Percentiles rank a stretch among this genome's conserved stretches.
phyloP scores from a whole-genome alignment of 805 yeast species.

The Citeromyces matritensis region DNA sequence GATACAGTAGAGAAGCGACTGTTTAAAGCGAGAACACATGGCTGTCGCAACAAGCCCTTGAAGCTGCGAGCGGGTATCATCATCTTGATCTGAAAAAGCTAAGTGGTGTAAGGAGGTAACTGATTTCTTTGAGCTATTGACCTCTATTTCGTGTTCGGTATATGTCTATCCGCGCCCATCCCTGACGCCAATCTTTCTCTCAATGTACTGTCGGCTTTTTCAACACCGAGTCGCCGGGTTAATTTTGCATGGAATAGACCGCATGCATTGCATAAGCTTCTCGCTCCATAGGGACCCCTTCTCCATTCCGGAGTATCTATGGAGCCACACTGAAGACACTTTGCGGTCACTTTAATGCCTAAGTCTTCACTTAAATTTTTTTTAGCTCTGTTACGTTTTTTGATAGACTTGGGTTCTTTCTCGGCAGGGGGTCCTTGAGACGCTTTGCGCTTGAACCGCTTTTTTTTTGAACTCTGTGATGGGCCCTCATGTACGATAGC shows the following conservation, averaged over 20 bases:
- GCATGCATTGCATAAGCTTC: slow-evolving; percentile 85
- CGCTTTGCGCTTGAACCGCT: not conserved
- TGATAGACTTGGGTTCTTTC: slow-evolving; percentile 4
- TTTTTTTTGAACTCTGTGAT: not conserved
- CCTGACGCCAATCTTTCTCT: slow-evolving; percentile 13
- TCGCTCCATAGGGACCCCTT: slow-evolving; percentile 71
- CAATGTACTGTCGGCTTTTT: slow-evolving; percentile 22
- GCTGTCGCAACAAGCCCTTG: too few species aligned
- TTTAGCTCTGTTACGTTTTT: slow-evolving; percentile 5
- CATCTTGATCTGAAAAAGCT: too few species aligned
- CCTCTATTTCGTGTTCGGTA: too few species aligned
- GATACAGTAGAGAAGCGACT: too few species aligned
- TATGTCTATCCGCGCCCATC: slow-evolving; percentile 8
- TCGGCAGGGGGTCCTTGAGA: not conserved
- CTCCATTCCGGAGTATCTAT: slow-evolving; percentile 87
- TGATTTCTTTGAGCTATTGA: too few species aligned
- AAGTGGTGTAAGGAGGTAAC: too few species aligned
- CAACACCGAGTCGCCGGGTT: slow-evolving; percentile 27
- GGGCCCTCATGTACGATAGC: not conserved
- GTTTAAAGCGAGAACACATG: too few species aligned
- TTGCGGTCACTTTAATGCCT: slow-evolving; percentile 12
- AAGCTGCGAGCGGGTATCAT: too few species aligned
- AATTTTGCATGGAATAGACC: slow-evolving; percentile 64
- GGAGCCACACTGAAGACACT: slow-evolving; percentile 60
- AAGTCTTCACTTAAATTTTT: slow-evolving; percentile 19